phyloP scores from a whole-genome alignment of 2,329 filamentous ascomycete genomes.

The Pestalotiopsis sp. region DNA sequence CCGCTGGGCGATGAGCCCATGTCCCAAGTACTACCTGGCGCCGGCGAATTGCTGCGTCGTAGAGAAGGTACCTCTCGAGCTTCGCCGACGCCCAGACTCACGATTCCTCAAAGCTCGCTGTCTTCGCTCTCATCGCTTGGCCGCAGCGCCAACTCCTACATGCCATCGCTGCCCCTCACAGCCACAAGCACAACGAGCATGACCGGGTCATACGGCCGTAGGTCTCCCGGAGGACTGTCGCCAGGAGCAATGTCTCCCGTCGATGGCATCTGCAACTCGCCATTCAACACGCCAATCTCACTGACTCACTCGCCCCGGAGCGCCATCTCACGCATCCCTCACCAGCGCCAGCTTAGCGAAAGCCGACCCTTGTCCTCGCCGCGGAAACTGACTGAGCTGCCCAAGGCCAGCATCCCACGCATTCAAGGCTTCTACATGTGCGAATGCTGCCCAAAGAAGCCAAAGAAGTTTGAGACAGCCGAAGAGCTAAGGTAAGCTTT shows the following conservation, averaged over 20 bases:
- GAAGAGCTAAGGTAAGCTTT: slow-evolving; percentile 77
- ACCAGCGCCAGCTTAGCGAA: slow-evolving; percentile 47
- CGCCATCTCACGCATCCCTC: slow-evolving; percentile 42
- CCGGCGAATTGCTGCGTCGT: slow-evolving; percentile 47
- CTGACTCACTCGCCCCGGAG: slow-evolving; percentile 50
- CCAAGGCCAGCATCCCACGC: slow-evolving; percentile 47
- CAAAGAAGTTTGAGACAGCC: slow-evolving; percentile 86
- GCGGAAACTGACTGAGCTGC: slow-evolving; percentile 51
- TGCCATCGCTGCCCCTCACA: slow-evolving; percentile 45
- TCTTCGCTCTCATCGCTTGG: slow-evolving; percentile 45
- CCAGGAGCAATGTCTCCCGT: slow-evolving; percentile 40
- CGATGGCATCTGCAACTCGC: slow-evolving; percentile 43
- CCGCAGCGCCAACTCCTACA: slow-evolving; percentile 48
- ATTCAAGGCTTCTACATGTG: slow-evolving; percentile 66
- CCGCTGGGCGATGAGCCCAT: slow-evolving; percentile 49
- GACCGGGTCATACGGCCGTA: slow-evolving; percentile 44
- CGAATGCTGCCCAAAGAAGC: slow-evolving; percentile 96
- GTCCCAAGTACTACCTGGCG: slow-evolving; percentile 36
- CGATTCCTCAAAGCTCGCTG: slow-evolving; percentile 45
- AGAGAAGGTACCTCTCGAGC: slow-evolving; percentile 49
- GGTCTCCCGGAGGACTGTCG: slow-evolving; percentile 51
- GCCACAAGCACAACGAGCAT: slow-evolving; percentile 43
- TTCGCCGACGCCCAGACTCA: slow-evolving; percentile 52
- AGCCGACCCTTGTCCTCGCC: slow-evolving; percentile 45
- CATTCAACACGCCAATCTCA: slow-evolving; percentile 49